Percentiles rank a stretch among this genome's conserved stretches.
Conservation (phyloP, 768 basidiomycete genomes). For the Podaxis sp. region DNA sequence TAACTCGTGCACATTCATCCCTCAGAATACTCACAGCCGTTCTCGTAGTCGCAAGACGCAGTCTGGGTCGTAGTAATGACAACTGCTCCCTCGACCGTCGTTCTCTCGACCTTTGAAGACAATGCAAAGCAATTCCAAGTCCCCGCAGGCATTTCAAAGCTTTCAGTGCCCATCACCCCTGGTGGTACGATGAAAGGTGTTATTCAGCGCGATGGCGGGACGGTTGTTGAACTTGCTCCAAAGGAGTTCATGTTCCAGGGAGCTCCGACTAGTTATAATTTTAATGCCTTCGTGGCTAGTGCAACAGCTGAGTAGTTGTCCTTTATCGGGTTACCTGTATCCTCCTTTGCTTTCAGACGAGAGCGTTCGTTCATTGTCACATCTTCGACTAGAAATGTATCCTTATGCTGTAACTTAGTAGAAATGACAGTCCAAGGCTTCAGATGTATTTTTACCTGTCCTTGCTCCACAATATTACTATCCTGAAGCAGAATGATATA, state of each 20-base stretch:
- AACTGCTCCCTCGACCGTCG: slow-evolving; percentile 50
- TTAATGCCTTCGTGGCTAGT: slow-evolving; percentile 60
- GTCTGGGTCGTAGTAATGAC: slow-evolving; percentile 70
- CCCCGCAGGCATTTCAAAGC: slow-evolving; percentile 53
- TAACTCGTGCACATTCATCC: slow-evolving; percentile 18
- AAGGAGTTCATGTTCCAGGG: slow-evolving; percentile 49
- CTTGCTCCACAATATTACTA: neutral
- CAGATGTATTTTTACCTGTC: neutral
- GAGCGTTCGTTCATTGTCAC: slow-evolving; percentile 1
- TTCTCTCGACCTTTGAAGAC: slow-evolving; percentile 44
- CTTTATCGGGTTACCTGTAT: neutral
- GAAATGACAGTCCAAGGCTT: neutral
- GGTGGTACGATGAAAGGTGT: slow-evolving; percentile 47
- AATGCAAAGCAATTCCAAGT: slow-evolving; percentile 43
- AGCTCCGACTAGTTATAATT: slow-evolving; percentile 60
- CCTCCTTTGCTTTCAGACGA: neutral
- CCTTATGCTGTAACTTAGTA: neutral
- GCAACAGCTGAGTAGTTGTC: slow-evolving; percentile 20
- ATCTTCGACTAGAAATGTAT: neutral
- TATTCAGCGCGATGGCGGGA: slow-evolving; percentile 44
- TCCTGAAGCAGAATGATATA: neutral
- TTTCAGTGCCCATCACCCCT: slow-evolving; percentile 50
- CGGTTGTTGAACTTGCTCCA: slow-evolving; percentile 44
- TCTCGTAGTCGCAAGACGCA: slow-evolving; percentile 48
- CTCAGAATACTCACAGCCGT: neutral